phyloP scores from a whole-genome alignment of 768 basidiomycete genomes.

The Candolleomyces efflorescens region DNA sequence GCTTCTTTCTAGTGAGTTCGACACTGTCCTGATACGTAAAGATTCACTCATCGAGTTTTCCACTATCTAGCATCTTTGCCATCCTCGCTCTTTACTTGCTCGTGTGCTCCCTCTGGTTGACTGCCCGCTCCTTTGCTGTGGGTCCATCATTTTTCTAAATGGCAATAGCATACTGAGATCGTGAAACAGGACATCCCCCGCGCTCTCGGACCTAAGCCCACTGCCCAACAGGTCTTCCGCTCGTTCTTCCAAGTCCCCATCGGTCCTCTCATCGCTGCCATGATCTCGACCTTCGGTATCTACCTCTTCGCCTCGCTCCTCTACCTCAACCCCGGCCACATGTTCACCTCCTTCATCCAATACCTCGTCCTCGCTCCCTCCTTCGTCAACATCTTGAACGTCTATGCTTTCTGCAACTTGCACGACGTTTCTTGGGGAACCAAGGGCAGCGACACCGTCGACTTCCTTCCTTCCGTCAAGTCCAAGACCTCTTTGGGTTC shows the following conservation, averaged over 20 bases:
- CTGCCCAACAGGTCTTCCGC: conserved; percentile 43
- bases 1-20: conserved; percentile 60
- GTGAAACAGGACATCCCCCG: neutral
- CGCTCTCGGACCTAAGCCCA: conserved; percentile 38
- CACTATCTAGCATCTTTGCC: conserved; percentile 65
- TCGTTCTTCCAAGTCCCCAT: conserved; percentile 73
- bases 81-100: conserved; percentile 80
- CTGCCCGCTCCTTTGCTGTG: conserved; percentile 63
- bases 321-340: conserved; percentile 95
- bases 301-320: conserved; percentile 81
- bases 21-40: conserved; percentile 15
- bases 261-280: conserved; percentile 78
- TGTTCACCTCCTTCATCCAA: conserved; percentile 91
- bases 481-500: conserved; percentile 66
- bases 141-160: too few relatives aligned
- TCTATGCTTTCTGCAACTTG: conserved; percentile 96
- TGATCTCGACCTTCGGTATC: conserved; percentile 85
- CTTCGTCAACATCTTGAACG: conserved; percentile 92
- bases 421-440: conserved; percentile 96
- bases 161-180: too few relatives aligned
- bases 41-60: conserved; percentile 46
- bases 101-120: conserved; percentile 82
- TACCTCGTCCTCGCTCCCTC: conserved; percentile 87
- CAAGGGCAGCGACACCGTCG: conserved; percentile 92
- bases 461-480: conserved; percentile 83